A percentile compares a stretch with the other conserved stretches of the same genome.
Conservation (phyloP, 331 rosid genomes). For the Acacia concinna region DNA sequence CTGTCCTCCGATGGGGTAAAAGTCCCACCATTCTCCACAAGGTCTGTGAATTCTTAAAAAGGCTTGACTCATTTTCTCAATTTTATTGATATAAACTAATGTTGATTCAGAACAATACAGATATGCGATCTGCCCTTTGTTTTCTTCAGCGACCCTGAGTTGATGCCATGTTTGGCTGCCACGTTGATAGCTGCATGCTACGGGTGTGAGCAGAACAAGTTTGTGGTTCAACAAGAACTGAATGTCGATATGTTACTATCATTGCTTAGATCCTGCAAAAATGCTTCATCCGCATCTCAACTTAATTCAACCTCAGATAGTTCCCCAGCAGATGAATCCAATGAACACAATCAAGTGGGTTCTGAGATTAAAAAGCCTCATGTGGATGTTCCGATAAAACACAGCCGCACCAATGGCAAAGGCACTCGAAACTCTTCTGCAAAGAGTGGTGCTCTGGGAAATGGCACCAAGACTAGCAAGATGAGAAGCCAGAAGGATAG, state of each 20-base stretch:
- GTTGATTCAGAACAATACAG: slow-evolving; percentile 49
- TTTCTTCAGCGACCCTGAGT: slow-evolving; percentile 96
- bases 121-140: slow-evolving; percentile 91
- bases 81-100: slow-evolving; percentile 40
- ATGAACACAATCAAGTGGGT: slow-evolving; percentile 51
- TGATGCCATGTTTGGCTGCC: slow-evolving; percentile 92
- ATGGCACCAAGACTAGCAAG: slow-evolving; percentile 54
- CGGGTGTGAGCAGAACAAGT: slow-evolving; percentile 88
- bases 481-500: slow-evolving; percentile 63
- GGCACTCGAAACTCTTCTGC: slow-evolving; percentile 46
- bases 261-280: slow-evolving; percentile 78
- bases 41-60: slow-evolving; percentile 50
- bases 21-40: slow-evolving; percentile 95
- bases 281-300: slow-evolving; percentile 42
- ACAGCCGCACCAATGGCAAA: slow-evolving; percentile 57
- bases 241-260: slow-evolving; percentile 90
- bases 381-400: slow-evolving; percentile 40
- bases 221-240: slow-evolving; percentile 88
- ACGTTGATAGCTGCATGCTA: slow-evolving; percentile 89
- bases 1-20: slow-evolving; percentile 97
- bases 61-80: slow-evolving; percentile 13
- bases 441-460: slow-evolving; percentile 57
- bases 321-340: slow-evolving; percentile 48
- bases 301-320: slow-evolving; percentile 51
- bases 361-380: slow-evolving; percentile 48